Evolutionary conservation across 805 yeast genomes (phyloP), one percentile per base, ranked within the genome.

Genomic region (Barnettozyma sp.): DNA sequence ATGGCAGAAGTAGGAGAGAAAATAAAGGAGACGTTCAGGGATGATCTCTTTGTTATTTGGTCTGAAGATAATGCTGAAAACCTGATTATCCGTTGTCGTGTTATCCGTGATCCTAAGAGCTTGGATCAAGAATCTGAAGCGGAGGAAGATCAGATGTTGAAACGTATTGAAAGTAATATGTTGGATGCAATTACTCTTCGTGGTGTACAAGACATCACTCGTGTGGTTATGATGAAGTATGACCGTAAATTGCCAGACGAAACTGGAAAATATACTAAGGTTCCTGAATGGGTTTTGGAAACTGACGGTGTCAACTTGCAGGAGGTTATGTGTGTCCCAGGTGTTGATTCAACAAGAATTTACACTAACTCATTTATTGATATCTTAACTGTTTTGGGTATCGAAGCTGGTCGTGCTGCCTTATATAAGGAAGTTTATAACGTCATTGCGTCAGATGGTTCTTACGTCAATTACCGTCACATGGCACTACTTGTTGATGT

Each of bases 361-460:
- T 92, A 90, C 65, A 88, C 97, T 28, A 92, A 92, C 66, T 90
- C 96, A 42, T 92, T 92, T 62, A 94, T 92, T 51, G 99, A 92
- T 62, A 78, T 92, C 46, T 73, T 90, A 60, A 83, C 87, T 37
- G 98, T 92, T 11, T 68, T 92, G 50, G 99, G 99, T 71, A 92
- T 92, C 56, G 99, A 92, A 62, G 99, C 99, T 28, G 94, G 97
- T 17, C 80, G 98, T 62, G 75, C 88, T 36, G 95, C 97, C 2
- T 68, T 92, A 51, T 92, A 81, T 71, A 83, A 79, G 59, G 98
- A 92, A 67, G 87, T 92, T 53, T 77, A 84, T 64, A 92, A 92
- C 56, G 99, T 92, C 51, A 87, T 92, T 73, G 96, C 97, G 4
- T 92, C 94, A 54, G 99, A 92, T 73, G 99, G 98, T 83, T 88